Percentiles rank a stretch among this genome's conserved stretches.
Conservation (phyloP, 148 eudicot genomes). For the Beta vulgaris region DNA sequence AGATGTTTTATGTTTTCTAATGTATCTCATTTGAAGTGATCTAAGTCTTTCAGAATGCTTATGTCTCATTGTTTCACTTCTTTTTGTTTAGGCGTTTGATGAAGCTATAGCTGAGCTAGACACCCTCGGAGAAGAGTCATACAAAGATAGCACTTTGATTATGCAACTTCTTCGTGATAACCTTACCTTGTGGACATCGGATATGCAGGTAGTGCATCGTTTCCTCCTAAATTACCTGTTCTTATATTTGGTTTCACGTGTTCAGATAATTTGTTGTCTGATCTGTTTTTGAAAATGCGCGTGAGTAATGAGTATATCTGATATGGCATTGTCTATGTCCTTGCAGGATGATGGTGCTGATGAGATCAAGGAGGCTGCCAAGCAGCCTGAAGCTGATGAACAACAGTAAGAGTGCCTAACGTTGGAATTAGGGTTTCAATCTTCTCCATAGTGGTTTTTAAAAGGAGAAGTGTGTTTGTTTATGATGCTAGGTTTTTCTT, state of each 20-base stretch:
- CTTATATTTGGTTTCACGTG: background rate
- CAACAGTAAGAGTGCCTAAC: slow-evolving; percentile 35
- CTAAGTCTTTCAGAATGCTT: background rate
- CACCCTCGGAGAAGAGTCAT: slow-evolving; percentile 68
- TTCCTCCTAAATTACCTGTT: slow-evolving; percentile 6
- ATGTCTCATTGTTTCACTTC: background rate
- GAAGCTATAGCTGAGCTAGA: slow-evolving; percentile 76
- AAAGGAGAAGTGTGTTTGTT: slow-evolving; percentile 36
- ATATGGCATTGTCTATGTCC: slow-evolving; percentile 1
- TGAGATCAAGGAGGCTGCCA: slow-evolving; percentile 61
- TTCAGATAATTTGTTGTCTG: no score
- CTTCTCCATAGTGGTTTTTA: slow-evolving; percentile 41
- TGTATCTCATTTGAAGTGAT: no score
- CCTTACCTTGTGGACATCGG: slow-evolving; percentile 72
- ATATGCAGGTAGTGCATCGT: slow-evolving; percentile 56
- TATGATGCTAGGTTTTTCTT: slow-evolving; percentile 28
- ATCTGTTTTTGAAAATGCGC: background rate
- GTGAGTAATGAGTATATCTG: background rate
- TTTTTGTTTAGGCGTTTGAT: slow-evolving; percentile 50
- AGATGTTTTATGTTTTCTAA: no score
- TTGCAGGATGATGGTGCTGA: slow-evolving; percentile 64
- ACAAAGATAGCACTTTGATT: slow-evolving; percentile 74
- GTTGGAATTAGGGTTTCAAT: slow-evolving; percentile 22
- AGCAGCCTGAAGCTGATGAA: slow-evolving; percentile 41
- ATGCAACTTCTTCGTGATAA: slow-evolving; percentile 79